Conservation (phyloP, 2,329 filamentous ascomycete genomes). For the Pestalotiopsis sp. region DNA sequence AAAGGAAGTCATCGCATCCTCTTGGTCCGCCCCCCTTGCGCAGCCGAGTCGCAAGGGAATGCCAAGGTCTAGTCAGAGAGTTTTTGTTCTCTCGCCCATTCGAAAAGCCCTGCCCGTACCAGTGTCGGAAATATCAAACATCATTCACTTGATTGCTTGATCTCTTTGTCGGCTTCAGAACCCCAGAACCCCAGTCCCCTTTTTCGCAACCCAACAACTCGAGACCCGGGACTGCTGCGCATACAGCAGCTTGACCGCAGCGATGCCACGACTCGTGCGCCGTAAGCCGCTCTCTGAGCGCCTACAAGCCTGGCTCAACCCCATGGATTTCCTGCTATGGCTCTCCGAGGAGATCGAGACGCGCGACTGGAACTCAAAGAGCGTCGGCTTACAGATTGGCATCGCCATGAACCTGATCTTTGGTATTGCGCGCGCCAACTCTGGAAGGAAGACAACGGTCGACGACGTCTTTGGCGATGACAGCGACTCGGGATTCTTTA, state of each 20-base stretch:
- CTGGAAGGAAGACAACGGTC: conserved; percentile 52
- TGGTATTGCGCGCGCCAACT: conserved; percentile 81
- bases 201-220: background rate
- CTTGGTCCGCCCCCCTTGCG: background rate
- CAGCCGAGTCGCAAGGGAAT: background rate
- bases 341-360: conserved; percentile 91
- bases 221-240: background rate
- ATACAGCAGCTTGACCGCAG: conserved; percentile 11
- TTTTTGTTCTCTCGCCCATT: background rate
- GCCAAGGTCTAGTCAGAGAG: background rate
- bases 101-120: background rate
- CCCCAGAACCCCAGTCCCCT: background rate
- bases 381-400: conserved; percentile 76
- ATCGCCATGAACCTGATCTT: conserved; percentile 78
- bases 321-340: conserved; percentile 88
- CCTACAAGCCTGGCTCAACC: conserved; percentile 79
- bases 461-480: conserved; percentile 88
- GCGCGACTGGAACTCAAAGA: conserved; percentile 84
- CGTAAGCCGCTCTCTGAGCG: conserved; percentile 79
- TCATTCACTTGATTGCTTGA: background rate
- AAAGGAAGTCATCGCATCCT: background rate
- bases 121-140: background rate
- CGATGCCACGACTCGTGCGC: conserved; percentile 81
- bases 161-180: background rate
- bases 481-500: conserved; percentile 66